These are phyloP conservation scores for Phialophora expanda DNA, from an alignment of 2,329 filamentous ascomycete species.

Conservation along the genomic window DNA sequence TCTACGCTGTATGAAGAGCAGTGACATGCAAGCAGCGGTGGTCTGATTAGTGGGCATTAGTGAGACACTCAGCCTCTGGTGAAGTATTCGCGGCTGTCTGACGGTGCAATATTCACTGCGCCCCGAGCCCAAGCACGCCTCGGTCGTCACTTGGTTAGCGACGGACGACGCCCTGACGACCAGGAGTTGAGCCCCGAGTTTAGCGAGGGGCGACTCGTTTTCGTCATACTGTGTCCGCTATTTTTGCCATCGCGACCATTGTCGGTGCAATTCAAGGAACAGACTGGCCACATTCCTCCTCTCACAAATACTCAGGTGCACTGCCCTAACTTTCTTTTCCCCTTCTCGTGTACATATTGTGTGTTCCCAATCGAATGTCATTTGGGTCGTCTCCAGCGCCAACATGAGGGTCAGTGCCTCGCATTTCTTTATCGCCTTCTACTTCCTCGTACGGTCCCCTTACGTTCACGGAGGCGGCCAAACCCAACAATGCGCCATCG, in stretches of 20 bases:
- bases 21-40: neutral
- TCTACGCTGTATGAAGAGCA: neutral
- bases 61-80: neutral
- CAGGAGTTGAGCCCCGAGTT: neutral
- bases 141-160: neutral
- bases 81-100: neutral
- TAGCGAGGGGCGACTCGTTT: neutral
- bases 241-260: neutral
- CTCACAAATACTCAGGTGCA: neutral
- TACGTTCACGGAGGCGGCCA: slow-evolving; percentile 31
- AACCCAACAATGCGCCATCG: slow-evolving; percentile 57
- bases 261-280: slow-evolving; percentile 3
- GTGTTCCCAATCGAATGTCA: neutral
- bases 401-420: slow-evolving; percentile 33
- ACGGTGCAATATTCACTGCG: neutral
- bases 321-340: neutral
- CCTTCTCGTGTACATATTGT: neutral
- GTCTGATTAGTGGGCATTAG: slow-evolving; percentile 11
- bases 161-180: neutral
- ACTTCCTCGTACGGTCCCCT: slow-evolving; percentile 30
- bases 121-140: neutral
- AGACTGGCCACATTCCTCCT: slow-evolving; percentile 10
- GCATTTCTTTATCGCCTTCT: slow-evolving; percentile 36
- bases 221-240: slow-evolving; percentile 3
- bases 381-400: slow-evolving; percentile 4